Percentiles rank a stretch among this genome's conserved stretches.
phyloP scores from a whole-genome alignment of 1,139 yeast genomes.

The Geotrichum candidum region DNA sequence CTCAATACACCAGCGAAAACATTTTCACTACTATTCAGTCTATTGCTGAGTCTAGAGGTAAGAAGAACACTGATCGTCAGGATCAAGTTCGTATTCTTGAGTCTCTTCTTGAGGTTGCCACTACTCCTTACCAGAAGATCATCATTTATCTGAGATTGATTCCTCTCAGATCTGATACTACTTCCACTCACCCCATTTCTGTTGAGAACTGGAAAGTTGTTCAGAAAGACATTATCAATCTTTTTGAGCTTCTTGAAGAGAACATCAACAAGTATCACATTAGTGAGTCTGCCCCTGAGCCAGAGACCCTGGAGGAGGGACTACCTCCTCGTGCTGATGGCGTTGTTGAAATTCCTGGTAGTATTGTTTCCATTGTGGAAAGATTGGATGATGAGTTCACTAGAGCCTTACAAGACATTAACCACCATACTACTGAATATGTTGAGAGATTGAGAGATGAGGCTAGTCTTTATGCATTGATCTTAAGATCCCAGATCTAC shows the following conservation, averaged over 20 bases:
- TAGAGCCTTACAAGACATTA: conserved; percentile 78
- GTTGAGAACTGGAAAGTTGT: conserved; percentile 74
- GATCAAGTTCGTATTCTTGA: conserved; percentile 76
- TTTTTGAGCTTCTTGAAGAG: conserved; percentile 64
- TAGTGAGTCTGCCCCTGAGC: conserved; percentile 66
- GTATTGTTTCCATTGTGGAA: conserved; percentile 80
- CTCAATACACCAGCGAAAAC: conserved; percentile 37
- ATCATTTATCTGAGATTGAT: conserved; percentile 74
- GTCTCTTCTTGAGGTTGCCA: conserved; percentile 48
- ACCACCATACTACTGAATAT: conserved; percentile 93
- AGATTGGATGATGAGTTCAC: conserved; percentile 93
- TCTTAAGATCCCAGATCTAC: conserved; percentile 81
- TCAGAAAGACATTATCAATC: conserved; percentile 53
- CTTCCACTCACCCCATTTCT: conserved; percentile 69
- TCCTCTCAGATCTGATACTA: conserved; percentile 80
- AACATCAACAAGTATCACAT: conserved; percentile 58
- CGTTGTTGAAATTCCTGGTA: conserved; percentile 70
- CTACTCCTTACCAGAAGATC: conserved; percentile 66
- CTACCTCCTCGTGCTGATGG: conserved; percentile 73
- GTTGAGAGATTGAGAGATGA: conserved; percentile 89
- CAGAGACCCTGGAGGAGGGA: conserved; percentile 67
- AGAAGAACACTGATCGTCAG: conserved; percentile 79
- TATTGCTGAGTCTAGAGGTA: conserved; percentile 88
- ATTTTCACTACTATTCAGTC: conserved; percentile 70
- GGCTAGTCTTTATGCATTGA: conserved; percentile 62